Conservation (phyloP, 2,329 filamentous ascomycete genomes). For the Trichoderma cornu-damae region DNA sequence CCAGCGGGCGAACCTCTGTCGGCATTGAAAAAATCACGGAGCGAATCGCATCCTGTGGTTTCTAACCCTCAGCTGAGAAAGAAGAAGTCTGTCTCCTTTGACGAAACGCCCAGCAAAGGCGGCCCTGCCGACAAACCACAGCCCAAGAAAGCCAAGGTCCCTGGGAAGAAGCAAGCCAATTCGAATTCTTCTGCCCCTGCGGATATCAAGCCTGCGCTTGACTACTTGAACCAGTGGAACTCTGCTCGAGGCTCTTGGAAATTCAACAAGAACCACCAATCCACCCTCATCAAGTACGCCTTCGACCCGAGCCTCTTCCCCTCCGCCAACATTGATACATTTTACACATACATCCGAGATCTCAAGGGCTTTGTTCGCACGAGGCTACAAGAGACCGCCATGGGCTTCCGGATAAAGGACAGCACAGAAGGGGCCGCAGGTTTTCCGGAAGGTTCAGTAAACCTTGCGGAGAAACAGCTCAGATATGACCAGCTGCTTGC, state of each 20-base stretch:
- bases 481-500: constrained; percentile 52
- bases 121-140: constrained; percentile 29
- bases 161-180: constrained; percentile 36
- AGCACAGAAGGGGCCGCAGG: constrained; percentile 44
- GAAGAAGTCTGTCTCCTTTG: constrained; percentile 49
- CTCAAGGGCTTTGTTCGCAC: constrained; percentile 70
- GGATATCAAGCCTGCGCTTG: constrained; percentile 60
- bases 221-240: constrained; percentile 74
- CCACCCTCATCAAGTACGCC: constrained; percentile 74
- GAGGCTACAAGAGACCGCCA: constrained; percentile 61
- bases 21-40: constrained; percentile 34
- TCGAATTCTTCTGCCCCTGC: constrained; percentile 34
- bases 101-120: constrained; percentile 38
- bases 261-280: constrained; percentile 93
- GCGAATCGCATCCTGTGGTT: constrained; percentile 26
- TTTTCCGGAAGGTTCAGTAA: constrained; percentile 47
- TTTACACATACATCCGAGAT: constrained; percentile 74
- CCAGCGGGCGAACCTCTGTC: constrained; percentile 28
- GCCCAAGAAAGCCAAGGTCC: constrained; percentile 36
- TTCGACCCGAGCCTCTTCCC: constrained; percentile 70
- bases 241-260: constrained; percentile 72
- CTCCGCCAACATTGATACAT: constrained; percentile 59
- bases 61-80: constrained; percentile 33
- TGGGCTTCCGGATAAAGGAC: constrained; percentile 55
- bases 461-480: constrained; percentile 46